A percentile compares a stretch with the other conserved stretches of the same genome.
Conservation (phyloP, 805 yeast species). For the Brettanomyces nanus region DNA sequence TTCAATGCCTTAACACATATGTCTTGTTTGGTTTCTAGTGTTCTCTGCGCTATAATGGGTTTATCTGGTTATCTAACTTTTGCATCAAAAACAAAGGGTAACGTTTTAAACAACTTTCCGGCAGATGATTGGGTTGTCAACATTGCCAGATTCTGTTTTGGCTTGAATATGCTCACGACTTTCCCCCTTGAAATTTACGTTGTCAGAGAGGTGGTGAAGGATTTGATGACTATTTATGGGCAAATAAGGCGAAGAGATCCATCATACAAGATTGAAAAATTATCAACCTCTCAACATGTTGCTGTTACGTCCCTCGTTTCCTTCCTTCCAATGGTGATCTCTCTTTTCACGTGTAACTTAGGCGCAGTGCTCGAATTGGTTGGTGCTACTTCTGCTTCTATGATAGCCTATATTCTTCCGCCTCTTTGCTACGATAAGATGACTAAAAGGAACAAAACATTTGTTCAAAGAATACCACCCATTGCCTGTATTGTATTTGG, state of each 20-base stretch:
- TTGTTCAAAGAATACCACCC: constrained; percentile 44
- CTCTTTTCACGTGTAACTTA: constrained; percentile 76
- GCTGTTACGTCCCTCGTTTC: constrained; percentile 59
- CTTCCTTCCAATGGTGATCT: constrained; percentile 60
- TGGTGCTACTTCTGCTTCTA: constrained; percentile 89
- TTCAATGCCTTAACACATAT: constrained; percentile 76
- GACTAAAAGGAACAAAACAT: constrained; percentile 36
- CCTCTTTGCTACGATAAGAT: constrained; percentile 74
- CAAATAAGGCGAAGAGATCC: constrained; percentile 8
- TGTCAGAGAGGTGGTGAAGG: constrained; percentile 77
- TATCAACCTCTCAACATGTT: constrained; percentile 43
- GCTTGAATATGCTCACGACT: constrained; percentile 87
- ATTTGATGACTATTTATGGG: constrained; percentile 33
- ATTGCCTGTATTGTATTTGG: constrained; percentile 66
- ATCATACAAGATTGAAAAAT: constrained; percentile 14
- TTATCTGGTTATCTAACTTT: constrained; percentile 70
- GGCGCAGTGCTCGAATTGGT: constrained; percentile 86
- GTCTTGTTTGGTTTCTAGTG: constrained; percentile 73
- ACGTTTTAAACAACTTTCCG: constrained; percentile 80
- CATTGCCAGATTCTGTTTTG: constrained; percentile 84
- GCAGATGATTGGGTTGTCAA: constrained; percentile 67
- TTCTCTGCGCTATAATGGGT: constrained; percentile 73
- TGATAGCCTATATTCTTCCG: constrained; percentile 88
- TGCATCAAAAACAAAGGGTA: constrained; percentile 75
- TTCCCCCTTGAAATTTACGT: constrained; percentile 89